Conservation (phyloP, 225 moss, liverwort and hornwort species). For the Bryoerythrophyllum caledonicum region DNA sequence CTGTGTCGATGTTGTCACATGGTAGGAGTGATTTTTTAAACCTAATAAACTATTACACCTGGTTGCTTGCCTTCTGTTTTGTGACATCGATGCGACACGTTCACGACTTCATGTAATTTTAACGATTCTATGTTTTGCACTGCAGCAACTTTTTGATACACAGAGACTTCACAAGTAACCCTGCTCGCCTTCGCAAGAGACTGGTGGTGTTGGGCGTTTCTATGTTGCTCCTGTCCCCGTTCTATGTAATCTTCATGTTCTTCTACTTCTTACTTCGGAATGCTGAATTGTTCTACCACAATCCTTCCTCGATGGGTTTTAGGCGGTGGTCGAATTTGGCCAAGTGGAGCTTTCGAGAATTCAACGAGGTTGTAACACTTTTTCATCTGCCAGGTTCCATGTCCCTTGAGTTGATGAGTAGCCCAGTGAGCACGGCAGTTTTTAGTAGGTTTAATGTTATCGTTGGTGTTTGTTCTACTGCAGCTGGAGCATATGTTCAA, state of each 20-base stretch:
- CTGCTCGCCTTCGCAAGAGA: conserved; percentile 82
- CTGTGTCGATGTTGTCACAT: conserved; percentile 6
- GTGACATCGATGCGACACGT: conserved; percentile 17
- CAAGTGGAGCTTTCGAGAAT: conserved; percentile 96
- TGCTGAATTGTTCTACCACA: conserved; percentile 94
- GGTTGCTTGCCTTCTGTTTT: background rate
- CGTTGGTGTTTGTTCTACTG: conserved; percentile 13
- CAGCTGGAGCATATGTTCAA: conserved; percentile 99
- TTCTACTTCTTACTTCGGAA: conserved; percentile 96
- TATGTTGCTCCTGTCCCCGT: conserved; percentile 92
- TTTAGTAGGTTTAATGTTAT: conserved; percentile 14
- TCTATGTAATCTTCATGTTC: conserved; percentile 93
- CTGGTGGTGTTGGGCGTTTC: conserved; percentile 80
- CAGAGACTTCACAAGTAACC: conserved; percentile 84
- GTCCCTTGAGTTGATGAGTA: background rate
- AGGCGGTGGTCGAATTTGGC: conserved; percentile 97
- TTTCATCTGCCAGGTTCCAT: background rate
- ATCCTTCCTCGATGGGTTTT: conserved; percentile 86
- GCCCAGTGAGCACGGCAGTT: conserved; percentile 3
- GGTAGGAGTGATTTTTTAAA: background rate
- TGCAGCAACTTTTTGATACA: conserved; percentile 90
- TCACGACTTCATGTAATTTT: conserved; percentile 11
- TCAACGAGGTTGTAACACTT: conserved; percentile 76
- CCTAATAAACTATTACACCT: background rate
- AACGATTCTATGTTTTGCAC: conserved; percentile 6